Evolutionary conservation across 75 land plant genomes (phyloP).

Genomic region (Azolla pinnata): DNA sequence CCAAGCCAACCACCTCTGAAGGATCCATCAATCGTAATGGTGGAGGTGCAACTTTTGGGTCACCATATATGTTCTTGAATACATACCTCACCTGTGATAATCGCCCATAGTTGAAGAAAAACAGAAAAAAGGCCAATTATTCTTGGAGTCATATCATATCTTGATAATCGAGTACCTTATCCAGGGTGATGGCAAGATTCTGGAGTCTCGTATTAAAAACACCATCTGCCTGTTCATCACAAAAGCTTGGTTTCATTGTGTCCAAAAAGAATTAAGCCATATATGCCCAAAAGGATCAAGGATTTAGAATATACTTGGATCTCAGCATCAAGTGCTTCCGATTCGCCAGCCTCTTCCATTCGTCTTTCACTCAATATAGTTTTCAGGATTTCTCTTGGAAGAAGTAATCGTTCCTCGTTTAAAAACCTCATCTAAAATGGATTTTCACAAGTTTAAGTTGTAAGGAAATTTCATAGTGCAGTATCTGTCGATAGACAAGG

Average conservation of each 20-base stretch:
- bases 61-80: slow-evolving; percentile 60
- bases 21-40: slow-evolving; percentile 66
- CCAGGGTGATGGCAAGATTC: slow-evolving; percentile 84
- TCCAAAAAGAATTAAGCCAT: too few species aligned
- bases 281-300: too few species aligned
- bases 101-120: too few species aligned
- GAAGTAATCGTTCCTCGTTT: slow-evolving; percentile 59
- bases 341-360: slow-evolving; percentile 44
- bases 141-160: too few species aligned
- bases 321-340: slow-evolving; percentile 66
- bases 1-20: slow-evolving; percentile 33
- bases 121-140: too few species aligned
- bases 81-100: slow-evolving; percentile 82
- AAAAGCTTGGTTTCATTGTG: too few species aligned
- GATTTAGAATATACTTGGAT: slow-evolving; percentile 41
- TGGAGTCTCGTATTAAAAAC: slow-evolving; percentile 90
- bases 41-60: slow-evolving; percentile 81
- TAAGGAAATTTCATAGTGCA: too few species aligned
- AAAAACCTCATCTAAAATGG: slow-evolving; percentile 70
- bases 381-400: slow-evolving; percentile 58
- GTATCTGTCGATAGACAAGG: too few species aligned
- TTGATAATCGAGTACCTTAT: too few species aligned
- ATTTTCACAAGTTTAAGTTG: too few species aligned
- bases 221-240: slow-evolving; percentile 73
- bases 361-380: slow-evolving; percentile 53